Evolutionary conservation across 1,139 yeast genomes (phyloP).

Genomic region (Candida freyschussii): DNA sequence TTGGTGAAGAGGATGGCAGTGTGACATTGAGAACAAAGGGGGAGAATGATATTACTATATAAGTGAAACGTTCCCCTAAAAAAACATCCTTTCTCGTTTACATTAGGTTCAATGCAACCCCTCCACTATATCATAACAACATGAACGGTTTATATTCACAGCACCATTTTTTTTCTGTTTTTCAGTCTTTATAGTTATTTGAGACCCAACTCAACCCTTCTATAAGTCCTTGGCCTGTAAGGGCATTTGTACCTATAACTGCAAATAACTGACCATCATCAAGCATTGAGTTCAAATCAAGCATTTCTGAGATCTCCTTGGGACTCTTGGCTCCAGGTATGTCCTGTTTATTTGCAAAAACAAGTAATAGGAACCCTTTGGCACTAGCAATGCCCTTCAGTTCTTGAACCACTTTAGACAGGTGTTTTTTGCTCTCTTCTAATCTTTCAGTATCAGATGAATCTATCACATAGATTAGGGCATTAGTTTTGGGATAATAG

Average conservation of each 20-base stretch:
- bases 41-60: slow-evolving; percentile 16
- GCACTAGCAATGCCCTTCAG: slow-evolving; percentile 62
- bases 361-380: slow-evolving; percentile 71
- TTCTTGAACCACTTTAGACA: slow-evolving; percentile 60
- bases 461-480: slow-evolving; percentile 89
- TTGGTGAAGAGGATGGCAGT: slow-evolving; percentile 77
- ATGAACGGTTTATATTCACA: neutral
- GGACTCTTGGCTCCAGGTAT: slow-evolving; percentile 58
- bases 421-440: slow-evolving; percentile 73
- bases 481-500: slow-evolving; percentile 90
- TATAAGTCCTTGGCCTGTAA: slow-evolving; percentile 69
- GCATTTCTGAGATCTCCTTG: slow-evolving; percentile 55
- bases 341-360: slow-evolving; percentile 91
- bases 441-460: slow-evolving; percentile 68
- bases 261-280: slow-evolving; percentile 64
- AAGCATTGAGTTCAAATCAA: slow-evolving; percentile 47
- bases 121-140: neutral
- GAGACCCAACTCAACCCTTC: slow-evolving; percentile 76
- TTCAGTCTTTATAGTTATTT: slow-evolving; percentile 39
- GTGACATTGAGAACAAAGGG: slow-evolving; percentile 34
- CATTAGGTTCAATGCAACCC: neutral
- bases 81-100: neutral
- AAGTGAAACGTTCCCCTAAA: neutral
- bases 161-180: neutral
- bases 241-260: slow-evolving; percentile 71